These are phyloP conservation scores for Bassia scoparia DNA, from an alignment of 148 eudicot species.

Conservation along the genomic window DNA sequence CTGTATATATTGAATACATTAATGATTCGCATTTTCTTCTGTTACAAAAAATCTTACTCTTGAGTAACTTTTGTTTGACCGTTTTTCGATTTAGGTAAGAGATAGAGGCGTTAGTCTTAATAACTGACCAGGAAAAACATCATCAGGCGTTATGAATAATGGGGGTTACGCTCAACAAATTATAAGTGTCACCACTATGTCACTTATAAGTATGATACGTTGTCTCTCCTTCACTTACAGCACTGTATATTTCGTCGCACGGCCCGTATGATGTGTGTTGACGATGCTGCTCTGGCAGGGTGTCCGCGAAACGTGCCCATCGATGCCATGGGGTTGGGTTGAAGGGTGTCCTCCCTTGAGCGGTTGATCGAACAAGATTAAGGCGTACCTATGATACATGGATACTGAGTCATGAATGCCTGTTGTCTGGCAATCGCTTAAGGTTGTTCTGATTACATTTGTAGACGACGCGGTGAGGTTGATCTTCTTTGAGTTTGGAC, in stretches of 20 bases:
- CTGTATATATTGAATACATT: too few species aligned
- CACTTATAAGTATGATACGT: conserved; percentile 53
- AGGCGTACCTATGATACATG: conserved; percentile 31
- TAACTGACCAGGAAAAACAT: conserved; percentile 49
- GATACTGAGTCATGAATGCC: conserved; percentile 55
- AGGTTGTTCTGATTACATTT: conserved; percentile 18
- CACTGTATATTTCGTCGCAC: conserved; percentile 58
- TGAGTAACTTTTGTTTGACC: background rate
- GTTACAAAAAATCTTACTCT: conserved; percentile 4
- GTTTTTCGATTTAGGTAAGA: too few species aligned
- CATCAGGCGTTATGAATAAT: conserved; percentile 58
- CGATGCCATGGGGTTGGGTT: background rate
- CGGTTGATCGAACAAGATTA: conserved; percentile 25
- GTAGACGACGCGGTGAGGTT: background rate
- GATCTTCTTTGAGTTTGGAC: conserved; percentile 3
- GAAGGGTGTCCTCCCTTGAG: conserved; percentile 13
- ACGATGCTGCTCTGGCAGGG: background rate
- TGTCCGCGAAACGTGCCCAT: background rate
- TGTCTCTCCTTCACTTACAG: conserved; percentile 56
- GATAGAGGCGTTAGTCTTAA: conserved; percentile 36
- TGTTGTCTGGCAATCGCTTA: conserved; percentile 39
- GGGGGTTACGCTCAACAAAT: conserved; percentile 50
- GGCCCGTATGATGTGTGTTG: conserved; percentile 10
- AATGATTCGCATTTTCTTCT: too few species aligned
- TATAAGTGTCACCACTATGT: conserved; percentile 50